Base-by-base conservation (phyloP, 2,329 filamentous ascomycete species). In the Aureobasidium subglaciale region DNA sequence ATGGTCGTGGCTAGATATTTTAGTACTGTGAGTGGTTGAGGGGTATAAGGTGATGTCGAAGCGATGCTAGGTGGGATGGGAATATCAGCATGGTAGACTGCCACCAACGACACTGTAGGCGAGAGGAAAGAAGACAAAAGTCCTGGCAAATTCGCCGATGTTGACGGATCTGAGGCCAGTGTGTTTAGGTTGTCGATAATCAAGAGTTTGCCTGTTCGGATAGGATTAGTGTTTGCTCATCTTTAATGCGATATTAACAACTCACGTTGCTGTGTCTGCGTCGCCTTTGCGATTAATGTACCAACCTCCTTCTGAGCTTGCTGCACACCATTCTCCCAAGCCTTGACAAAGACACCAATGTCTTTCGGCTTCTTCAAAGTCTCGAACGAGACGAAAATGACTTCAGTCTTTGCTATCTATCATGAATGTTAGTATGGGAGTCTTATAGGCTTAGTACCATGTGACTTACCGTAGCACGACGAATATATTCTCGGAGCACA, bases 1-100 rank as follows among this genome's bases (percentile, higher is more conserved):
- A 97, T 81, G 3, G 90, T 86, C 3, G 93, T 99, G n/a, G 91
- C 88, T 57, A 96, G 83, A 70, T 95, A 95, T 42, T 79, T 81
- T 20, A 97, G 77, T 1, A 90, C 74, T 1, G 84, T 84, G 11
- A 95, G 76, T 0, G 90, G 83, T 25, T 82, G 73, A 1, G 90
- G 89, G 16, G 81, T 74, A 70, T 88, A 84, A 56, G 70, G 27
- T 67, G 70, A 43, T 15, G 64, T 61, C 11, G 35, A 22, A 9
- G 42, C 22, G 24, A 68, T 61, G n/a, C 55, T 22, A 13, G 68
- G 61, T 15, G 54, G 74, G 63, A 83, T 70, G 1, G 89, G 86
- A 4, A 92, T 79, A 70, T 97, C 92, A 52, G 80, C 76, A 73
- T 97, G 93, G 70, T 95, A 95, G 58, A 87, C 81, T 40, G 84